Evolutionary conservation across 1,284 basidiomycete genomes (phyloP).

Genomic region (Athelia psychrophila): DNA sequence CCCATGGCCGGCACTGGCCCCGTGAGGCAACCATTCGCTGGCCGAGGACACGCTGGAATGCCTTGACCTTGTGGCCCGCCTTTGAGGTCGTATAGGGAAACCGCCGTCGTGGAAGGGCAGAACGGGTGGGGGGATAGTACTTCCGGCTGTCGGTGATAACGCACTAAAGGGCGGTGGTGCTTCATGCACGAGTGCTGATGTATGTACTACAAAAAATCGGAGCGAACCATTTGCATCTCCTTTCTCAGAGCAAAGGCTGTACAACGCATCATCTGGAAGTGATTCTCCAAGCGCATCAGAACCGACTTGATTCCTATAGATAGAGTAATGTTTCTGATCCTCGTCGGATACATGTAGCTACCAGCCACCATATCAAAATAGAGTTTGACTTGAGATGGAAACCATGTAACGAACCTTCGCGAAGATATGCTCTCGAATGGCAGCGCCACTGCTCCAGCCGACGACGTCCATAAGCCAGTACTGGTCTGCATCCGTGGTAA

Average conservation of each 20-base stretch:
- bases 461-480: conserved; percentile 80
- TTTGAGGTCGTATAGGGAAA: conserved; percentile 47
- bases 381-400: conserved; percentile 1
- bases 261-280: conserved; percentile 64
- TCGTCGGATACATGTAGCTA: conserved; percentile 48
- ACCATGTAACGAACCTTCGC: conserved; percentile 57
- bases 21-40: conserved; percentile 54
- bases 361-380: neutral
- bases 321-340: conserved; percentile 72
- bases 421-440: conserved; percentile 84
- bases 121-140: conserved; percentile 51
- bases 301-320: conserved; percentile 85
- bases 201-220: conserved; percentile 76
- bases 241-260: conserved; percentile 66
- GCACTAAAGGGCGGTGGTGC: conserved; percentile 31
- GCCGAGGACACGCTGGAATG: conserved; percentile 68
- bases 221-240: conserved; percentile 76
- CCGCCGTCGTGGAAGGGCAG: conserved; percentile 33
- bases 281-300: conserved; percentile 70
- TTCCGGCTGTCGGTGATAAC: conserved; percentile 40
- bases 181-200: conserved; percentile 59
- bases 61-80: conserved; percentile 47
- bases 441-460: conserved; percentile 63
- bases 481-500: conserved; percentile 81
- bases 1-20: conserved; percentile 60